phyloP scores from a whole-genome alignment of 176 grass and related monocot genomes.

The bread wheat (Triticum aestivum) region DNA sequence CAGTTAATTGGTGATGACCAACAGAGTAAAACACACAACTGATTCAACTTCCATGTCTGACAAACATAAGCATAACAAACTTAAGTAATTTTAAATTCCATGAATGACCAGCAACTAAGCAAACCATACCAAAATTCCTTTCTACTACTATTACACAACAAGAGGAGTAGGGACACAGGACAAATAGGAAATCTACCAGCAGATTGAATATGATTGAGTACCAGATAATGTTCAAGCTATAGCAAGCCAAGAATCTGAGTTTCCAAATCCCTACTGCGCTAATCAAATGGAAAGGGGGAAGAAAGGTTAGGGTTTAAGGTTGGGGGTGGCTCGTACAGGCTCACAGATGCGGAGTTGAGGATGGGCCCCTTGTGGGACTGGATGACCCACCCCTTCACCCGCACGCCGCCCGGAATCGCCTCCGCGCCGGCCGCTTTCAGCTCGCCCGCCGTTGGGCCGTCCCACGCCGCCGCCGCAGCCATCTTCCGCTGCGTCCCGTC shows the following conservation, averaged over 20 bases:
- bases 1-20: neutral
- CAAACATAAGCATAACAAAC: neutral
- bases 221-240: neutral
- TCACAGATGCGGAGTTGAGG: conserved; percentile 62
- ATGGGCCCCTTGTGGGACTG: conserved; percentile 76
- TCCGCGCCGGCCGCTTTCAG: conserved; percentile 69
- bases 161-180: neutral
- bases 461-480: conserved; percentile 54
- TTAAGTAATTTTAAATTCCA: neutral
- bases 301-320: conserved; percentile 37
- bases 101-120: neutral
- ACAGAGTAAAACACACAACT: neutral
- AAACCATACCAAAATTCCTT: neutral
- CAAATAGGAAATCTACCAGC: neutral
- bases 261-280: neutral
- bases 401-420: conserved; percentile 53
- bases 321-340: conserved; percentile 39
- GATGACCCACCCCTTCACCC: conserved; percentile 67
- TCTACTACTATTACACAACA: neutral
- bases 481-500: conserved; percentile 22
- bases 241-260: neutral
- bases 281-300: neutral
- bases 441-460: conserved; percentile 62
- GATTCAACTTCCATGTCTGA: neutral
- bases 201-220: conserved; percentile 4